phyloP scores from a whole-genome alignment of 768 basidiomycete genomes.

The Pleurotus citrinopileatus region DNA sequence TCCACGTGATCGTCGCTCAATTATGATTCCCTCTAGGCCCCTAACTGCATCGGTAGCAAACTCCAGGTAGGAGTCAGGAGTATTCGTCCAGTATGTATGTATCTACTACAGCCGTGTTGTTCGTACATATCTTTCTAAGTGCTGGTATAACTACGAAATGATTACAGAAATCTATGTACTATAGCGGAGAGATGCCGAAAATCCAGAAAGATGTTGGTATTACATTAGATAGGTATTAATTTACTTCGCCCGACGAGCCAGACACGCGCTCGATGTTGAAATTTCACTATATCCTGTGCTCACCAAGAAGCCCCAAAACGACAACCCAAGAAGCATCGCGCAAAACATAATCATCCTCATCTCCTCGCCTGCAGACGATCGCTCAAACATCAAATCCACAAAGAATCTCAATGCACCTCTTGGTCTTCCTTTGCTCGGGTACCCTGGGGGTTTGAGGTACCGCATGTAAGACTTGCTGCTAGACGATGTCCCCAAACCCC shows the following conservation, averaged over 20 bases:
- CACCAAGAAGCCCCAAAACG: conserved; percentile 45
- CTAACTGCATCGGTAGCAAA: not conserved
- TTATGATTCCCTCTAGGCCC: not conserved
- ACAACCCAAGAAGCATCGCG: conserved; percentile 43
- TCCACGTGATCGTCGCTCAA: not conserved
- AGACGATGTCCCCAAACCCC: conserved; percentile 39
- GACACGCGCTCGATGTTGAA: not conserved
- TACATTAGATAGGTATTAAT: not conserved
- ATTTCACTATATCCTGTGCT: not conserved
- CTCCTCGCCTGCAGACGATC: conserved; percentile 66
- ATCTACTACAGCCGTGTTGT: no score
- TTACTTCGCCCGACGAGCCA: not conserved
- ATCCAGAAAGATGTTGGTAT: no score
- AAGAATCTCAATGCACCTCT: conserved; percentile 36
- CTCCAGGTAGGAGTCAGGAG: no score
- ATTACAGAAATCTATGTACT: no score
- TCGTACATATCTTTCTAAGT: no score
- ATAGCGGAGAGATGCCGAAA: no score
- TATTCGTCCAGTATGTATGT: no score
- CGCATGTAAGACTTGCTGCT: conserved; percentile 33
- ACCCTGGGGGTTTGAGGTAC: conserved; percentile 37
- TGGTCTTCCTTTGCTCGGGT: conserved; percentile 32
- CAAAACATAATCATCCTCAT: conserved; percentile 58
- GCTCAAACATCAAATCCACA: conserved; percentile 48
- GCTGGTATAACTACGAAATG: no score